Evolutionary conservation across 2,329 filamentous ascomycete species (phyloP).

Genomic region (Ascochyta fabae): DNA sequence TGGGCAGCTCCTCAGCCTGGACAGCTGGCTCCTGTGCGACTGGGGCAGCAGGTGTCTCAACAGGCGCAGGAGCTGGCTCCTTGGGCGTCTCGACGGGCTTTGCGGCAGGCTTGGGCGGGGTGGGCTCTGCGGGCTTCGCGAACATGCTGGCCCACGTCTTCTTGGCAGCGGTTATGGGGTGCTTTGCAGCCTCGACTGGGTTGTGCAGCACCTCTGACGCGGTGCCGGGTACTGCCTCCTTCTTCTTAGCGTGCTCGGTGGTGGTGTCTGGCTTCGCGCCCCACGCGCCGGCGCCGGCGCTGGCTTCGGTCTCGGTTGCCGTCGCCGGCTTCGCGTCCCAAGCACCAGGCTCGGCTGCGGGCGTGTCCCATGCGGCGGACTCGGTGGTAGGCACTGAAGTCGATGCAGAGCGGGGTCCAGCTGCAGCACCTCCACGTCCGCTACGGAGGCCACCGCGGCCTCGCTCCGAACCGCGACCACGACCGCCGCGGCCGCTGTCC

Average conservation of each 20-base stretch:
- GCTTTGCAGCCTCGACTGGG: conserved; percentile 15
- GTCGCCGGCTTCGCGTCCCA: conserved; percentile 17
- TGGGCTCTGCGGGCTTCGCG: conserved; percentile 55
- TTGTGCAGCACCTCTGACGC: conserved; percentile 18
- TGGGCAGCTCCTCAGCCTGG: conserved; percentile 50
- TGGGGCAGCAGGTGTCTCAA: conserved; percentile 50
- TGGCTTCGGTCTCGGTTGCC: background rate
- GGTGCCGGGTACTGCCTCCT: conserved; percentile 24
- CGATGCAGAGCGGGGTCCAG: conserved; percentile 61
- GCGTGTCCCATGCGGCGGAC: conserved; percentile 66
- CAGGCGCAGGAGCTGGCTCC: conserved; percentile 40
- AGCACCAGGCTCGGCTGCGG: conserved; percentile 34
- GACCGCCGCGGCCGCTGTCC: conserved; percentile 55
- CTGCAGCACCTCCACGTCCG: conserved; percentile 68
- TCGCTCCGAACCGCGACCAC: conserved; percentile 67
- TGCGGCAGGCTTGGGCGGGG: conserved; percentile 44
- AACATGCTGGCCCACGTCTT: conserved; percentile 64
- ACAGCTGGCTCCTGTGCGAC: conserved; percentile 47
- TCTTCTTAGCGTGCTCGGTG: conserved; percentile 22
- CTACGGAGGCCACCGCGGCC: conserved; percentile 61
- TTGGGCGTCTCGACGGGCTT: conserved; percentile 48
- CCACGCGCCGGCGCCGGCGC: conserved; percentile 13
- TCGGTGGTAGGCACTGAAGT: conserved; percentile 75
- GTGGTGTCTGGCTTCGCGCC: conserved; percentile 17
- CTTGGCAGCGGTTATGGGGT: conserved; percentile 44